Evolutionary conservation across 1,284 basidiomycete genomes (phyloP).

Genomic region (Coniophora puteana): DNA sequence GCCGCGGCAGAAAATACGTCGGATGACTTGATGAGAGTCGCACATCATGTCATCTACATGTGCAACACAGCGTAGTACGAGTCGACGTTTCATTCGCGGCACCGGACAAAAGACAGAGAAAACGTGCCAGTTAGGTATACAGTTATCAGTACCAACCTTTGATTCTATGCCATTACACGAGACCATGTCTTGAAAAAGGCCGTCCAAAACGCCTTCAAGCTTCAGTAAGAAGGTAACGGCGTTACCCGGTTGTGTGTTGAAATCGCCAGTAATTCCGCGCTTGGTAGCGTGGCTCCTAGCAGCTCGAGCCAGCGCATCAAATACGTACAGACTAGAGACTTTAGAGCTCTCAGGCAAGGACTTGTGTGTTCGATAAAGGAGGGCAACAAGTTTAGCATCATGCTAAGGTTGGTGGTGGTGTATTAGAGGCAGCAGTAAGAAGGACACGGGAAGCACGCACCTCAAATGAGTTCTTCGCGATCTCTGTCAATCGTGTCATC

Average conservation of each 20-base stretch:
- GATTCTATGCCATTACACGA: constrained; percentile 59
- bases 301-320: constrained; percentile 85
- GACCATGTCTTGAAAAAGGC: constrained; percentile 79
- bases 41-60: constrained; percentile 7
- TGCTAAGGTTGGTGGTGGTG: constrained; percentile 39
- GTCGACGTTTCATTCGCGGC: background rate
- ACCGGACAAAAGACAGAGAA: background rate
- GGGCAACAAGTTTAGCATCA: constrained; percentile 82
- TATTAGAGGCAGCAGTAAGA: constrained; percentile 4
- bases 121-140: constrained; percentile 5
- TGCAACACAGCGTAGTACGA: constrained; percentile 9
- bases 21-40: no score
- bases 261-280: constrained; percentile 52
- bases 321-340: constrained; percentile 83
- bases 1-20: constrained; percentile 15
- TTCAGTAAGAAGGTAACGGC: constrained; percentile 80
- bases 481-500: constrained; percentile 70
- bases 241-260: constrained; percentile 60
- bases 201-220: constrained; percentile 82
- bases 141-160: constrained; percentile 65
- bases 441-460: constrained; percentile 37
- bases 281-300: constrained; percentile 70
- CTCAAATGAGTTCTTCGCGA: constrained; percentile 70
- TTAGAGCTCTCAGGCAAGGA: constrained; percentile 64
- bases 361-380: constrained; percentile 83